Evolutionary conservation across 129 eudicot genomes (phyloP), one percentile per base, ranked within the genome.

Genomic region (Chrysanthemum lavandulifolium): DNA sequence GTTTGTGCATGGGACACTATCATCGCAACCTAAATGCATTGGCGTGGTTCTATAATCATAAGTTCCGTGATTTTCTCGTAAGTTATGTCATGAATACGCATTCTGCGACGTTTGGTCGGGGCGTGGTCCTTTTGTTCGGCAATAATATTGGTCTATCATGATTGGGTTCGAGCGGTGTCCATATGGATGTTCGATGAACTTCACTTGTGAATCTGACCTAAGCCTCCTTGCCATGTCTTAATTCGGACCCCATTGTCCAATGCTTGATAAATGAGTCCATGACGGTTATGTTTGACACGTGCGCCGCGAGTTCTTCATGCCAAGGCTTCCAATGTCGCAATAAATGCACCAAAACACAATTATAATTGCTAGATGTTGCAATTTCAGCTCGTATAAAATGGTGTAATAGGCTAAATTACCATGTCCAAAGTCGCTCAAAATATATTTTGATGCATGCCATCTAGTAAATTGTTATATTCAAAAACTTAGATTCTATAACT

Each of bases 211-310:
- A n/a, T 90, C 97, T 3, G 90, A 58, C 25, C 98, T 13, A 78
- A 87, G 55, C 98, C 98, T 1, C 98, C 97, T 82, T 94, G 98
- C 97, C 97, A 94, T 73, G 98, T 94, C 72, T 94, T 94, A 70
- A 90, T 90, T 14, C 98, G 81, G 0, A 94, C 89, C 3, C 98
- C 98, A n/a, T 94, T 94, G 75, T 91, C 95, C 0, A 94, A 50
- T 90, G 90, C 76, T 78, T 86, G 51, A 94, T 90, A 12, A 81
- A 78, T 0, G 96, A 87, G 74, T 86, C 88, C 0, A 62, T 69
- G 6, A 94, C 97, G 0, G 86, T 76, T 55, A 94, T 84, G 84
- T 88, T 90, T 6, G 93, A 82, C 13, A 94, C 98, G 16, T 12
- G 97, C 98, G n/a, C 61, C 84, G 82, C 5, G 97, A 71, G 69